A percentile compares a stretch with the other conserved stretches of the same genome.
Evolutionary conservation across 1,284 basidiomycete species (phyloP).

Genomic region (Fistulina hepatica): DNA sequence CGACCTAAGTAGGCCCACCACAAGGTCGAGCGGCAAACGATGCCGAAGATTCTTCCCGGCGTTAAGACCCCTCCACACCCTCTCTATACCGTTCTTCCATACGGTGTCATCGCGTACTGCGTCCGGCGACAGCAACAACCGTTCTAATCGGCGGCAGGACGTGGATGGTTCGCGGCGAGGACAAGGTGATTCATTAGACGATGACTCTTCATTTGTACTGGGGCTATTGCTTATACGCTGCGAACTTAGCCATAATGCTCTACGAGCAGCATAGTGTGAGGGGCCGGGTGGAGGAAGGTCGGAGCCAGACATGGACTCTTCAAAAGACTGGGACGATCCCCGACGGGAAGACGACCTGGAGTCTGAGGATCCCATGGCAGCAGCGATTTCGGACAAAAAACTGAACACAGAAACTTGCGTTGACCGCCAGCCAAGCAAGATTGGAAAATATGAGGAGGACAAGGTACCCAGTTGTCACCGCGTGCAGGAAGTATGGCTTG

Average conservation of each 20-base stretch:
- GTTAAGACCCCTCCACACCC: slow-evolving; percentile 51
- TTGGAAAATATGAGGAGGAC: no score
- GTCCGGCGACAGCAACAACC: slow-evolving; percentile 36
- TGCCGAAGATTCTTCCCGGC: slow-evolving; percentile 46
- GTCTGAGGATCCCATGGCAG: no score
- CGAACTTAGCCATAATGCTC: slow-evolving; percentile 46
- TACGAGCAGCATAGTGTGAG: slow-evolving; percentile 47
- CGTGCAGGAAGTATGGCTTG: no score
- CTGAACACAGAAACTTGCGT: no score
- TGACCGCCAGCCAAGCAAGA: no score
- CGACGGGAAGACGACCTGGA: slow-evolving; percentile 5
- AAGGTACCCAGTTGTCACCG: no score
- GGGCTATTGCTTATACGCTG: no score
- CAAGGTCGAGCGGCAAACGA: slow-evolving; percentile 44
- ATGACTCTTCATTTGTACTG: no score
- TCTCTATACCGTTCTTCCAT: slow-evolving; percentile 48
- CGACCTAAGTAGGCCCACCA: slow-evolving; percentile 35
- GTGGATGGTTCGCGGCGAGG: slow-evolving; percentile 22
- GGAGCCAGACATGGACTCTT: no score
- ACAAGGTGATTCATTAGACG: slow-evolving; percentile 13
- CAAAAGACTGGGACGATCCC: slow-evolving; percentile 13
- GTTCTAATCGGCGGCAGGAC: slow-evolving; percentile 41
- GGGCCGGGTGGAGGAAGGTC: slow-evolving; percentile 60
- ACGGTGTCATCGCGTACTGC: slow-evolving; percentile 38
- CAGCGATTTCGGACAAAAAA: no score